These are phyloP conservation scores for Rhynchosporium secalis DNA, from an alignment of 2,329 filamentous ascomycete genomes.

Conservation along the genomic window DNA sequence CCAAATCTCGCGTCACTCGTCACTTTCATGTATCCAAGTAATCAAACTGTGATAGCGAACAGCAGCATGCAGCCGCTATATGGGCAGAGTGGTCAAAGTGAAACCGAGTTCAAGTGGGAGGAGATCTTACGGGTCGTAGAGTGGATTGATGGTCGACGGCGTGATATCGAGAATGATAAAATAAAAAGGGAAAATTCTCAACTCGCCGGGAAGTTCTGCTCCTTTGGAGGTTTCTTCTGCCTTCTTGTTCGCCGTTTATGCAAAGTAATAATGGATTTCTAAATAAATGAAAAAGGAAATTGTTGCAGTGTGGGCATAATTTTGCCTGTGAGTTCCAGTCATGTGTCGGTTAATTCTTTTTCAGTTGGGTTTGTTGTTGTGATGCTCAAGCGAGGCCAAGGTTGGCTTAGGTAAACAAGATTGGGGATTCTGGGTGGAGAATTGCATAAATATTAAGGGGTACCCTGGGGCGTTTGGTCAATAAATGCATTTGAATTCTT, in stretches of 20 bases:
- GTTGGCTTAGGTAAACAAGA: background rate
- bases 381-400: background rate
- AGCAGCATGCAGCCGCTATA: conserved; percentile 9
- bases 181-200: background rate
- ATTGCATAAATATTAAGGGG: too few relatives aligned
- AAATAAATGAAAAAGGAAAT: too few relatives aligned
- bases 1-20: too few relatives aligned
- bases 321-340: background rate
- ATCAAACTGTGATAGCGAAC: background rate
- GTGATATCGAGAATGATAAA: background rate
- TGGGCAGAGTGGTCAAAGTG: conserved; percentile 1
- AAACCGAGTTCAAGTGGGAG: conserved; percentile 4
- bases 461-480: too few relatives aligned
- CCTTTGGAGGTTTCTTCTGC: background rate
- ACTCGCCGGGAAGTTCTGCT: background rate
- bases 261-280: too few relatives aligned
- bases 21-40: background rate
- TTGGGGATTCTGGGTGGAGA: too few relatives aligned
- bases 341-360: background rate
- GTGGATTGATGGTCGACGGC: conserved; percentile 6
- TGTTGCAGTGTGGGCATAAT: background rate
- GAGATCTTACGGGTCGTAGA: conserved; percentile 6
- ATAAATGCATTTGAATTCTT: background rate
- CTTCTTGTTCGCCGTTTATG: too few relatives aligned
- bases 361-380: background rate